Percentiles rank a stretch among this genome's conserved stretches.
Conservation (phyloP, 352 stramenopile species). For the Phytophthora pisi region DNA sequence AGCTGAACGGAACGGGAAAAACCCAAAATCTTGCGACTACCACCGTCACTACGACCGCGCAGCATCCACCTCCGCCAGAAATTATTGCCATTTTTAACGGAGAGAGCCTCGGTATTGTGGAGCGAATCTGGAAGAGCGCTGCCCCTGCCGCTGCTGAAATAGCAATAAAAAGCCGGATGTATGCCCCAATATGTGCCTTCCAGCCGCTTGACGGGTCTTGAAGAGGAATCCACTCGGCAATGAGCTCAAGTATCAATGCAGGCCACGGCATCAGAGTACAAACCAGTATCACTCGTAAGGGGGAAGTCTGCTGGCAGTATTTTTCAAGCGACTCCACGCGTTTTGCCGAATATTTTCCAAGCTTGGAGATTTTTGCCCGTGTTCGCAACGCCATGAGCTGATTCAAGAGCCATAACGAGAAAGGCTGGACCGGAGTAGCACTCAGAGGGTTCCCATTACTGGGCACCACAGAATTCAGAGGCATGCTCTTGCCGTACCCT, state of each 20-base stretch:
- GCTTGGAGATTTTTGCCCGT: constrained; percentile 14
- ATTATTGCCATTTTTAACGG: constrained; percentile 7
- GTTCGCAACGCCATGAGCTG: background rate
- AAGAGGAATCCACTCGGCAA: constrained; percentile 21
- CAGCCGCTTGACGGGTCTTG: constrained; percentile 17
- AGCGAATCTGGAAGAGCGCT: constrained; percentile 17
- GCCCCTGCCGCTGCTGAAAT: constrained; percentile 2
- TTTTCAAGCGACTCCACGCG: constrained; percentile 10
- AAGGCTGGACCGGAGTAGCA: background rate
- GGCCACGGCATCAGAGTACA: constrained; percentile 12
- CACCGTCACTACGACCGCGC: background rate
- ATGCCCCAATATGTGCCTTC: constrained; percentile 15
- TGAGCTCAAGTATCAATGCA: constrained; percentile 14
- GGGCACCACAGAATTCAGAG: constrained; percentile 7
- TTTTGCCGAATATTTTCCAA: constrained; percentile 15
- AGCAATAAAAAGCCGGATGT: constrained; percentile 7
- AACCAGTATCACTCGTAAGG: constrained; percentile 11
- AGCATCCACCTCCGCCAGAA: background rate
- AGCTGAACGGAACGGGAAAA: constrained; percentile 19
- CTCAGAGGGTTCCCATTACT: background rate
- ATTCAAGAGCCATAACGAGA: background rate
- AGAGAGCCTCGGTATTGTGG: background rate
- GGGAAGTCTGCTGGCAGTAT: constrained; percentile 9
- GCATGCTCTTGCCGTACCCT: background rate
- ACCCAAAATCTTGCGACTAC: constrained; percentile 7